Conservation (phyloP, 768 basidiomycete genomes). For the Leccinellum albellum region DNA sequence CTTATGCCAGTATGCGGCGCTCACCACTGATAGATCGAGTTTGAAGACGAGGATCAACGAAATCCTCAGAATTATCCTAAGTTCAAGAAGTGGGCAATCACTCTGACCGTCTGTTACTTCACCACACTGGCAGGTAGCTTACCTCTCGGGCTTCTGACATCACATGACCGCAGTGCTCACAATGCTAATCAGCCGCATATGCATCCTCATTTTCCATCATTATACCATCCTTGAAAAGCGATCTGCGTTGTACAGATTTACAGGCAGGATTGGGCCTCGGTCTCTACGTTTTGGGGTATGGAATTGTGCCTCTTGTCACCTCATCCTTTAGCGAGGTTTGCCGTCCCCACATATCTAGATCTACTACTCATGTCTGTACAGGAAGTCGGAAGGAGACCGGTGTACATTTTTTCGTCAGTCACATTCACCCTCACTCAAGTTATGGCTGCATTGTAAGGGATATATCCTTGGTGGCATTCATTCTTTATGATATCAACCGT, state of each 20-base stretch:
- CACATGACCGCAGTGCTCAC: not conserved
- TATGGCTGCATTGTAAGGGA: conserved; percentile 30
- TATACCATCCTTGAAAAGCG: conserved; percentile 47
- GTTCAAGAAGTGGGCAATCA: conserved; percentile 41
- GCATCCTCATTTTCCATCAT: conserved; percentile 54
- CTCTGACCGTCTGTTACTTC: conserved; percentile 28
- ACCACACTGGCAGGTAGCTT: conserved; percentile 20
- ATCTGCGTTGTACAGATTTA: conserved; percentile 40
- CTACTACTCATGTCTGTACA: conserved; percentile 20
- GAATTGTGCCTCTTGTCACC: conserved; percentile 54
- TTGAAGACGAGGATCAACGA: conserved; percentile 35
- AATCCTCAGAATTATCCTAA: conserved; percentile 37
- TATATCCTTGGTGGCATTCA: not conserved
- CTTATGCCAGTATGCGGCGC: not conserved
- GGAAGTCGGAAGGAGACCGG: conserved; percentile 61
- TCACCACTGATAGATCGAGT: conserved; percentile 35
- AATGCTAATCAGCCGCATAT: conserved; percentile 39
- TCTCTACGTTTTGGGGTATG: conserved; percentile 58
- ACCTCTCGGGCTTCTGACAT: not conserved
- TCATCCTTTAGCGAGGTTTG: conserved; percentile 60
- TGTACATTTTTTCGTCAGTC: conserved; percentile 51
- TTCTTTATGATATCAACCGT: not conserved
- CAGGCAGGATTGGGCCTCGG: conserved; percentile 47
- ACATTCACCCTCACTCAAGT: conserved; percentile 52
- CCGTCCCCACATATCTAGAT: not conserved